phyloP scores from a whole-genome alignment of 2,329 filamentous ascomycete species.

The Penicillium paneum region DNA sequence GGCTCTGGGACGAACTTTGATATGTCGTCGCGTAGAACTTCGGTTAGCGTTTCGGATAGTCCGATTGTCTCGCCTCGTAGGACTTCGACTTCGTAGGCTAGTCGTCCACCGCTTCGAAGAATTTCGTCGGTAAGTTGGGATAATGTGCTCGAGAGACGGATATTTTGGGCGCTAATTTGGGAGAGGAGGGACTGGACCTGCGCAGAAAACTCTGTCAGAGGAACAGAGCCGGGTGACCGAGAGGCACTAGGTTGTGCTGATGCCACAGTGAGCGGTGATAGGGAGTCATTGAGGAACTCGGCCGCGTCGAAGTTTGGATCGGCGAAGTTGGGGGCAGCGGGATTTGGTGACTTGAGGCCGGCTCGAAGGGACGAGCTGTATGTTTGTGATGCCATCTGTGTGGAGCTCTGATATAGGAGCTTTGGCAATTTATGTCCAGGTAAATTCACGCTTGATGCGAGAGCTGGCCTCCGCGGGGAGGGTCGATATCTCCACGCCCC shows the following conservation, averaged over 20 bases:
- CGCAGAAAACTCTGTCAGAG: conserved; percentile 72
- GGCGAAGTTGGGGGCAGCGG: conserved; percentile 66
- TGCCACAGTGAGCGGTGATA: conserved; percentile 64
- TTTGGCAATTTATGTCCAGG: not conserved
- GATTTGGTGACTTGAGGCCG: conserved; percentile 33
- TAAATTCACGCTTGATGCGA: not conserved
- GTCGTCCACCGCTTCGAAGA: conserved; percentile 75
- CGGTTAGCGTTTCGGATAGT: conserved; percentile 73
- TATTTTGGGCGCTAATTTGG: conserved; percentile 83
- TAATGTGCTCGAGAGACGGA: conserved; percentile 73
- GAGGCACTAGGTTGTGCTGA: conserved; percentile 40
- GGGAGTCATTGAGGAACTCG: conserved; percentile 75
- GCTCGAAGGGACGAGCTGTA: conserved; percentile 23
- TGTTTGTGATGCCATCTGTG: conserved; percentile 20
- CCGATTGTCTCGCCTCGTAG: conserved; percentile 81
- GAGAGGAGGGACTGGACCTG: conserved; percentile 82
- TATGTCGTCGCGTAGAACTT: conserved; percentile 69
- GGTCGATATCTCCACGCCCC: conserved; percentile 5
- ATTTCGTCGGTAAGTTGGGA: conserved; percentile 95
- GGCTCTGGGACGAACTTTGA: conserved; percentile 62
- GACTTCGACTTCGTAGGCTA: conserved; percentile 93
- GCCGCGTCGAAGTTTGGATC: conserved; percentile 75
- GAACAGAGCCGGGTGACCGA: conserved; percentile 49
- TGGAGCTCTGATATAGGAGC: not conserved
- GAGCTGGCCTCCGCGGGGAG: conserved; percentile 11